Conservation (phyloP, 148 eudicot species). For the Camellia lanceoleosa region DNA sequence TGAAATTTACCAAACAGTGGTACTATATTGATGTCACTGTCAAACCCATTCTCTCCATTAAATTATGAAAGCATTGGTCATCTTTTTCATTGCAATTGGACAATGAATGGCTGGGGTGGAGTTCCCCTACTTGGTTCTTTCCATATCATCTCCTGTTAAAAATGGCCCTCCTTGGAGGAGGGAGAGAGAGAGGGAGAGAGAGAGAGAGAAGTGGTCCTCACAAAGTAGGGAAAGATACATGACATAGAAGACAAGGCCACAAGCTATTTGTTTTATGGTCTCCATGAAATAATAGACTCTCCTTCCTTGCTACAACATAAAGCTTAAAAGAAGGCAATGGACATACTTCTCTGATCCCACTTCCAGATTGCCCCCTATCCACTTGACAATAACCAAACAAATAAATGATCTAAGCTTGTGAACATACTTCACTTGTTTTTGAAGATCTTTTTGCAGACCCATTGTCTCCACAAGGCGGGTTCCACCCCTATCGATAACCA, state of each 20-base stretch:
- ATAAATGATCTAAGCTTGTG: conserved; percentile 20
- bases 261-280: conserved; percentile 50
- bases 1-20: background rate
- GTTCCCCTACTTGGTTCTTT: conserved; percentile 2
- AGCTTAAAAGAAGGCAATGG: conserved; percentile 5
- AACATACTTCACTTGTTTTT: background rate
- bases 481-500: conserved; percentile 28
- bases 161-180: too few relatives aligned
- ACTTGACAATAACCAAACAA: conserved; percentile 40
- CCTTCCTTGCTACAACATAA: background rate
- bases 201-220: conserved; percentile 40
- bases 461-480: conserved; percentile 13
- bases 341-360: conserved; percentile 32
- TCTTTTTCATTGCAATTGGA: background rate
- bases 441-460: conserved; percentile 9
- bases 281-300: conserved; percentile 24
- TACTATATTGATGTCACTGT: background rate
- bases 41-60: background rate
- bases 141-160: background rate
- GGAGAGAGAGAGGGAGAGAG: conserved; percentile 11
- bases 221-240: conserved; percentile 18
- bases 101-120: conserved; percentile 16
- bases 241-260: conserved; percentile 39
- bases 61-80: background rate
- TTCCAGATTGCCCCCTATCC: conserved; percentile 48